Conservation (phyloP, 2,329 filamentous ascomycete genomes). For the Orbilia oligospora region DNA sequence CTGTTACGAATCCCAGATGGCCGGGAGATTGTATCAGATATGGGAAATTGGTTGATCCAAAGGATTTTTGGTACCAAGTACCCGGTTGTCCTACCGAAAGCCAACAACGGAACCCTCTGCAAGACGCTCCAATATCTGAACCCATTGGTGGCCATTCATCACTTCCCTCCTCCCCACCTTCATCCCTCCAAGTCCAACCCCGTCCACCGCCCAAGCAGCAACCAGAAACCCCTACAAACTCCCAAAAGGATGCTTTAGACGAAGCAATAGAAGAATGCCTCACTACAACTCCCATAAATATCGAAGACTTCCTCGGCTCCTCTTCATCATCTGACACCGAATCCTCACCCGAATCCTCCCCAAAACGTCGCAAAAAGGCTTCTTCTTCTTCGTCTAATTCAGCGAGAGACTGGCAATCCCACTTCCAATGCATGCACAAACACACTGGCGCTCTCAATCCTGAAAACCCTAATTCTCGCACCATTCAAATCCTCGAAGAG, state of each 20-base stretch:
- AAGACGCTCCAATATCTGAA: not conserved
- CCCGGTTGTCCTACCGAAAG: constrained; percentile 69
- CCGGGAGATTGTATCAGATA: constrained; percentile 78
- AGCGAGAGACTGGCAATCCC: constrained; percentile 58
- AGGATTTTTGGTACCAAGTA: constrained; percentile 74
- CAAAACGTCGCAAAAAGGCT: constrained; percentile 5
- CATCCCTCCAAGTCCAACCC: constrained; percentile 45
- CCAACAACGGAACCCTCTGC: not conserved
- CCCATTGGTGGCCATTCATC: not conserved
- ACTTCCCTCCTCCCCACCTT: not conserved
- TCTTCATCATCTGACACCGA: constrained; percentile 62
- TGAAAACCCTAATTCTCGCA: constrained; percentile 79
- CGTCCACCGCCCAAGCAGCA: constrained; percentile 27
- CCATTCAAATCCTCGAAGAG: constrained; percentile 78
- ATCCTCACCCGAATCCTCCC: constrained; percentile 65
- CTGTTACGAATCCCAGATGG: constrained; percentile 78
- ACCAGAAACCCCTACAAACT: constrained; percentile 24
- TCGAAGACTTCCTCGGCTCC: constrained; percentile 65
- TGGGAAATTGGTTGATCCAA: constrained; percentile 73
- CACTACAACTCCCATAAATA: constrained; percentile 67
- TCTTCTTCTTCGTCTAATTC: not conserved
- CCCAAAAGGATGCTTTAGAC: constrained; percentile 73
- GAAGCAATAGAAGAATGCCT: constrained; percentile 73
- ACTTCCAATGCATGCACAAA: constrained; percentile 73
- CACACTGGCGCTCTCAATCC: constrained; percentile 68